phyloP scores from a whole-genome alignment of 495 filamentous ascomycete genomes.

The Astrothelium macrocarpum region DNA sequence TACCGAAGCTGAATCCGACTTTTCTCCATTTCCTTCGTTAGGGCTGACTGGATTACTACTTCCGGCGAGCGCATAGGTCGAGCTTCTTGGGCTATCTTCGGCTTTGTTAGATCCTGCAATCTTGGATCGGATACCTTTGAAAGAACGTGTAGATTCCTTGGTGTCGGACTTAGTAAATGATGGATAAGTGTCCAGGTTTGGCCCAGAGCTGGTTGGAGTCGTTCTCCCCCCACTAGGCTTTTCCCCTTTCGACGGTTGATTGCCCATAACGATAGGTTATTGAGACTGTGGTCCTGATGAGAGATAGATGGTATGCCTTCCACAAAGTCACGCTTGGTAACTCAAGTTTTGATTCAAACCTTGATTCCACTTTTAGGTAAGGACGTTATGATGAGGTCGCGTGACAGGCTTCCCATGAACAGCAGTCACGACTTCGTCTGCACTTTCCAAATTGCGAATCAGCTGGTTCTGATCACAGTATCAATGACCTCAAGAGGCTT shows the following conservation, averaged over 20 bases:
- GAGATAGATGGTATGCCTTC: slow-evolving; percentile 20
- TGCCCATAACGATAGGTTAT: slow-evolving; percentile 62
- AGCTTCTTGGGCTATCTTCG: slow-evolving; percentile 70
- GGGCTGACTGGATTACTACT: slow-evolving; percentile 31
- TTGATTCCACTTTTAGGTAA: not conserved
- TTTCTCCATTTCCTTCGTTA: slow-evolving; percentile 42
- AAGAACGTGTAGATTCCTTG: slow-evolving; percentile 82
- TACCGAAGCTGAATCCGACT: slow-evolving; percentile 64
- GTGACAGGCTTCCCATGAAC: not conserved
- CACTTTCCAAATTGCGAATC: not conserved
- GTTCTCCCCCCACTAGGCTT: slow-evolving; percentile 33
- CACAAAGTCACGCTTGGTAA: slow-evolving; percentile 12
- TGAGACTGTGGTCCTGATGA: slow-evolving; percentile 23
- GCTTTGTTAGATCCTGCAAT: slow-evolving; percentile 57
- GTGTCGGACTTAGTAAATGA: slow-evolving; percentile 93
- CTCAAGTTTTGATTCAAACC: not conserved
- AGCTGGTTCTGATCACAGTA: not conserved
- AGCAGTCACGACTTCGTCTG: not conserved
- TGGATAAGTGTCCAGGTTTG: slow-evolving; percentile 62
- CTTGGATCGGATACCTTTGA: slow-evolving; percentile 68
- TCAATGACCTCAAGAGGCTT: not conserved
- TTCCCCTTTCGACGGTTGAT: slow-evolving; percentile 65
- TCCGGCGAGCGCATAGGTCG: slow-evolving; percentile 51
- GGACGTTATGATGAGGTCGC: not conserved
- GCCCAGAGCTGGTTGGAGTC: slow-evolving; percentile 31